phyloP scores from a whole-genome alignment of 2,329 filamentous ascomycete species.

The Pseudogymnoascus sp. region DNA sequence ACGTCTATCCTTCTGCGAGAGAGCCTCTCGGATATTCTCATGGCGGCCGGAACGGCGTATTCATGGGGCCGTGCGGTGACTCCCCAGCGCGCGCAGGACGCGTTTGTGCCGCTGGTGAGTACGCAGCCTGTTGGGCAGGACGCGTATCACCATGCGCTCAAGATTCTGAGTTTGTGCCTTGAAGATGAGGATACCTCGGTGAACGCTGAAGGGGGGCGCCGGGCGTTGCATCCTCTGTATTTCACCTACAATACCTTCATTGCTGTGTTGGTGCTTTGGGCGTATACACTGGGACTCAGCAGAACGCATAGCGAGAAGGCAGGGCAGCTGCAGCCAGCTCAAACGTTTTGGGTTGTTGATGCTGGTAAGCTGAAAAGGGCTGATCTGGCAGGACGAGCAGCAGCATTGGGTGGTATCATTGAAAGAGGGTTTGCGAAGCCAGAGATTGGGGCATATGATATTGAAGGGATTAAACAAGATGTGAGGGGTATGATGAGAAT shows the following conservation, averaged over 20 bases:
- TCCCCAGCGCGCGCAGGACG: conserved; percentile 18
- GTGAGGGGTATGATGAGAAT: conserved; percentile 4
- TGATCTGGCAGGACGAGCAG: neutral
- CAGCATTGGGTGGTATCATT: neutral
- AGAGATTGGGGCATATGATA: neutral
- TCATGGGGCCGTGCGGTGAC: conserved; percentile 19
- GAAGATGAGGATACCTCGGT: conserved; percentile 12
- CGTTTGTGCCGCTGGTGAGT: conserved; percentile 16
- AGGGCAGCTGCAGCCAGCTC: neutral
- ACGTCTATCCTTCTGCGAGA: conserved; percentile 16
- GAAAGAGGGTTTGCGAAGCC: conserved; percentile 6
- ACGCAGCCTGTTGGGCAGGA: conserved; percentile 18
- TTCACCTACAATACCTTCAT: conserved; percentile 9
- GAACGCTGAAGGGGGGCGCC: neutral
- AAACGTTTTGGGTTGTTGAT: neutral
- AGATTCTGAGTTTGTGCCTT: conserved; percentile 17
- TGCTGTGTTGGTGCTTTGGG: conserved; percentile 5
- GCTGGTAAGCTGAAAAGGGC: neutral
- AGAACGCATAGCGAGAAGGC: neutral
- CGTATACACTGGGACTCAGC: conserved; percentile 3
- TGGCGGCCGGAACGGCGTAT: conserved; percentile 20
- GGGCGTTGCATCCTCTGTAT: conserved; percentile 6
- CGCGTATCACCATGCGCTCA: conserved; percentile 17
- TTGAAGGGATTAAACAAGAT: conserved; percentile 1
- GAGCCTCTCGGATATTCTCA: conserved; percentile 19